phyloP scores from a whole-genome alignment of 2,329 filamentous ascomycete species.

The Fusarium albosuccineum region DNA sequence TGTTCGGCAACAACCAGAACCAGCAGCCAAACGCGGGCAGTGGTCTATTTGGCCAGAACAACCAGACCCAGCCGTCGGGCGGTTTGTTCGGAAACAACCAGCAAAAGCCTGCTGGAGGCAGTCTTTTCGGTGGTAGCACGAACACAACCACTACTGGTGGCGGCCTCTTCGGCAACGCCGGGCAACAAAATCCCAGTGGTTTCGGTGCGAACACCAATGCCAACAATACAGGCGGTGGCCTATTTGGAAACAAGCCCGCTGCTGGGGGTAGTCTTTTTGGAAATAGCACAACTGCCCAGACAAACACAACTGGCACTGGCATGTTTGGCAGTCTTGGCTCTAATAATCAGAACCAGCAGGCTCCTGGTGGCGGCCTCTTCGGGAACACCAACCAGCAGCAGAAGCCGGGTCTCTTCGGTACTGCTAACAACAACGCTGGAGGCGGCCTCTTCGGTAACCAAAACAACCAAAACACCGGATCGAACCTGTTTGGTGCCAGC shows the following conservation, averaged over 20 bases:
- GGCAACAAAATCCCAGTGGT: constrained; percentile 49
- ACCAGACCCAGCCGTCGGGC: constrained; percentile 51
- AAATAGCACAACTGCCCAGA: constrained; percentile 50
- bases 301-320: constrained; percentile 55
- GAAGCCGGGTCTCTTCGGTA: constrained; percentile 67
- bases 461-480: constrained; percentile 59
- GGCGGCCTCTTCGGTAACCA: constrained; percentile 68
- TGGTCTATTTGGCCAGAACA: constrained; percentile 54
- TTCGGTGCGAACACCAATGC: constrained; percentile 49
- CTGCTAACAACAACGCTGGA: constrained; percentile 54
- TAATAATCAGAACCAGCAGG: constrained; percentile 54
- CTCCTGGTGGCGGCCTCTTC: constrained; percentile 63
- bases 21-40: constrained; percentile 46
- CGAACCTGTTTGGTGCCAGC: constrained; percentile 60
- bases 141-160: constrained; percentile 35
- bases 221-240: constrained; percentile 49
- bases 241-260: constrained; percentile 57
- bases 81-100: constrained; percentile 62
- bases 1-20: constrained; percentile 58
- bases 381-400: constrained; percentile 56
- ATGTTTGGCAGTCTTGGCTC: constrained; percentile 58
- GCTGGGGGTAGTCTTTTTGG: constrained; percentile 59
- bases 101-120: constrained; percentile 53
- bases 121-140: constrained; percentile 45
- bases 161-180: constrained; percentile 60